Base-by-base conservation (phyloP, 2,329 filamentous ascomycete species). In the Exophiala calicioides region DNA sequence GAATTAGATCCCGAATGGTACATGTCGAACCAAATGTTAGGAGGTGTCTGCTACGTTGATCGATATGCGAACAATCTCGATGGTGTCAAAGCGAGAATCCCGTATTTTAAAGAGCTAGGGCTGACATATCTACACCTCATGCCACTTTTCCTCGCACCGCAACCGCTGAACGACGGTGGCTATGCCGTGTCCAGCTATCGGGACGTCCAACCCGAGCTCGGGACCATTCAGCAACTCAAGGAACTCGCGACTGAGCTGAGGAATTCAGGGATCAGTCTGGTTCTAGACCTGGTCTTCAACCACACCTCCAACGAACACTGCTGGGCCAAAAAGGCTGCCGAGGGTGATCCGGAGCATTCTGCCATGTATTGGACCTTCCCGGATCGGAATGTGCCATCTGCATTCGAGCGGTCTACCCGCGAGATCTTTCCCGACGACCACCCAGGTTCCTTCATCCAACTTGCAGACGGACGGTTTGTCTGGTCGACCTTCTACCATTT, bases 331-430 rank as follows among this genome's bases (percentile, higher is more conserved):
- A 55, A 52, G 24, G 55, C 55, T 35, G 53, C 50, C 3, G 44
- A 53, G 19, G 55, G 55, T 20, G 53, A 56, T 27, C 50, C 53
- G 15, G 55, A 58, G 26, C 55, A 58, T 44, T 51, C 53, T 10
- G 55, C 53, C 36, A 58, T 58, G 55, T 58, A 58, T 31, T 58
- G 55, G 55, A 50, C 55, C 10, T 58, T 58, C 29, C 55, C 55
- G 9, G 53, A 58, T 34, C 36, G 55, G n/a, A 56, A 50, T 26
- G 55, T 58, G 7, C 55, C 55, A 8, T 38, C 34, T 5, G 53
- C 55, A 6, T 58, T 58, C 24, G 55, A 58, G 26, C 47, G 53
- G 2, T 30, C 44, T 3, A 58, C 55, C 2, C 36, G 55, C 34
- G 55, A 58, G 23, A 58, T 58, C 36, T 58, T 58, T 21, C 55